Evolutionary conservation across 306 rosid species (phyloP).

Genomic region (Oemleria cerasiformis): DNA sequence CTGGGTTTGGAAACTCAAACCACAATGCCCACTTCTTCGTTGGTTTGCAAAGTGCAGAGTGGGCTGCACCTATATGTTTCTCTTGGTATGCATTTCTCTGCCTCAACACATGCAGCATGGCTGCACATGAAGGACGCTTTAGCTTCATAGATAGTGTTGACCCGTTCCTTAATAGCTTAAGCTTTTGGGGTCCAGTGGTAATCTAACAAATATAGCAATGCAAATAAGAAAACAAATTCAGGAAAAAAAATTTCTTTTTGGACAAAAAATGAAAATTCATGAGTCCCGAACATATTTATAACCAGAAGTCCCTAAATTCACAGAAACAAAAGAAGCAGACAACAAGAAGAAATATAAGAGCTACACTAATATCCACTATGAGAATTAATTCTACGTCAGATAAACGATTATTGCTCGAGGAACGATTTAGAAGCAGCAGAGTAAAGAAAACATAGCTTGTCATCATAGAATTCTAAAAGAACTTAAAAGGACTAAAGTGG

Average conservation of each 20-base stretch:
- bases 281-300: neutral
- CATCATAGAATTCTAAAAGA: no score
- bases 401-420: neutral
- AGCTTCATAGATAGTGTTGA: neutral
- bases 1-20: neutral
- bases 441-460: neutral
- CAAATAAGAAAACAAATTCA: neutral
- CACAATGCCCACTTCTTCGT: neutral
- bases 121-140: neutral
- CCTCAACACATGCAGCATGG: neutral
- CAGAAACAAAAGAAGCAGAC: slow-evolving; percentile 1
- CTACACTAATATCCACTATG: neutral
- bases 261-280: neutral
- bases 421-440: neutral
- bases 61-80: neutral
- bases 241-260: neutral
- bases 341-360: neutral
- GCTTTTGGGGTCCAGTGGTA: neutral
- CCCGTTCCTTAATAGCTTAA: neutral
- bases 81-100: neutral
- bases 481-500: neutral
- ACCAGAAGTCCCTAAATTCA: neutral
- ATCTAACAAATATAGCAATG: slow-evolving; percentile 1
- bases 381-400: neutral
- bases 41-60: neutral